Conservation (phyloP, 31 red algal species). For the Porphyra umbilicalis region DNA sequence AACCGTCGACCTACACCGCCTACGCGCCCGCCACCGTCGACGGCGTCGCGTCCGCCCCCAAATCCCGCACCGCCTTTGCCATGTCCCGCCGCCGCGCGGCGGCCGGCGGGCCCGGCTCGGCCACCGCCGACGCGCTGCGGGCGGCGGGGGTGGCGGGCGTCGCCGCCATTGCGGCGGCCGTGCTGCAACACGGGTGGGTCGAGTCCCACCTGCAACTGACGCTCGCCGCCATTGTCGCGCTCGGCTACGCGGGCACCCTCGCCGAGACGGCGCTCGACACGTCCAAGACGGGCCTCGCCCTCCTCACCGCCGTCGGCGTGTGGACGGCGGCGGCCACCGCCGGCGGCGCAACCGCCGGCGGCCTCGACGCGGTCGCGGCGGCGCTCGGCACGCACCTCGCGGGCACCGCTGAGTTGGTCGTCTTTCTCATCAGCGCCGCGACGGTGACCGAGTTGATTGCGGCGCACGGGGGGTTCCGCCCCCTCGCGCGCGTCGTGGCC, state of each 20-base stretch:
- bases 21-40: background rate
- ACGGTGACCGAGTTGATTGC: conserved; percentile 26
- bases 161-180: background rate
- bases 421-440: conserved; percentile 28
- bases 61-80: background rate
- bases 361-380: background rate
- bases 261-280: conserved; percentile 13
- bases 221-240: conserved; percentile 3
- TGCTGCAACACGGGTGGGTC: conserved; percentile 20
- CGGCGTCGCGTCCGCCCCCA: background rate
- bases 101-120: background rate
- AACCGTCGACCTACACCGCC: background rate
- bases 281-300: conserved; percentile 16
- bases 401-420: conserved; percentile 9
- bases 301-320: conserved; percentile 10
- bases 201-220: conserved; percentile 2
- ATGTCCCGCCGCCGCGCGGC: background rate
- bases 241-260: conserved; percentile 21
- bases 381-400: background rate
- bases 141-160: background rate
- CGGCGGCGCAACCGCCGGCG: background rate
- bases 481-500: conserved; percentile 3
- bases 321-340: conserved; percentile 14
- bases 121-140: background rate
- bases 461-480: conserved; percentile 20